phyloP scores from a whole-genome alignment of 495 filamentous ascomycete genomes.

The Lasiosphaeria hispida region DNA sequence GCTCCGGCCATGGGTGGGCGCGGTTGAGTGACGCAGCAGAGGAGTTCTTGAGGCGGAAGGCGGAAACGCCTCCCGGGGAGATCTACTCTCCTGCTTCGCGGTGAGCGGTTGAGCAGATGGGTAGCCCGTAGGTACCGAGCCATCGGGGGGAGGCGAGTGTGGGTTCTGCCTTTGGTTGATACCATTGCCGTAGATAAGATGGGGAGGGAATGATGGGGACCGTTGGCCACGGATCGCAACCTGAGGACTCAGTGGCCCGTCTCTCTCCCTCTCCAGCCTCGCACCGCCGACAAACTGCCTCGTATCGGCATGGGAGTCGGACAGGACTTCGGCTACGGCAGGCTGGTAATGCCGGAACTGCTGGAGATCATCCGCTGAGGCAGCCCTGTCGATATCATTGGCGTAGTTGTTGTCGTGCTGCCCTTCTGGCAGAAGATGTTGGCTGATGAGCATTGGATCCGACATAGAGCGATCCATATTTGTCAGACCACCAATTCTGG shows the following conservation, averaged over 20 bases:
- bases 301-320: neutral
- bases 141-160: slow-evolving; percentile 13
- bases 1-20: slow-evolving; percentile 20
- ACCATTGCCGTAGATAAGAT: slow-evolving; percentile 1
- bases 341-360: slow-evolving; percentile 24
- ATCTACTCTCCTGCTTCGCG: slow-evolving; percentile 9
- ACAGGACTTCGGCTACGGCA: slow-evolving; percentile 18
- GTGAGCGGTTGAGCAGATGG: neutral
- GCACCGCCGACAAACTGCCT: slow-evolving; percentile 28
- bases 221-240: neutral
- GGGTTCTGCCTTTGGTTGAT: slow-evolving; percentile 6
- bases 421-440: slow-evolving; percentile 5
- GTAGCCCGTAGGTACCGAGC: neutral
- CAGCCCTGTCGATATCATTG: slow-evolving; percentile 12
- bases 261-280: slow-evolving; percentile 28
- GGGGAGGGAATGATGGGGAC: slow-evolving; percentile 9
- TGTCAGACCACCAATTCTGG: slow-evolving; percentile 7
- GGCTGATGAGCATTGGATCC: slow-evolving; percentile 26
- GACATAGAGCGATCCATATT: slow-evolving; percentile 32
- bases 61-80: slow-evolving; percentile 26
- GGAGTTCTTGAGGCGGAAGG: slow-evolving; percentile 36
- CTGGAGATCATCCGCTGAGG: slow-evolving; percentile 25
- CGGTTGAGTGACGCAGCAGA: slow-evolving; percentile 28
- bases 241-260: slow-evolving; percentile 19
- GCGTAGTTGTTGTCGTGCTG: slow-evolving; percentile 8